Evolutionary conservation across 192 early-diverging fungal species (phyloP).

Genomic region (Rhizophagus clarus): DNA sequence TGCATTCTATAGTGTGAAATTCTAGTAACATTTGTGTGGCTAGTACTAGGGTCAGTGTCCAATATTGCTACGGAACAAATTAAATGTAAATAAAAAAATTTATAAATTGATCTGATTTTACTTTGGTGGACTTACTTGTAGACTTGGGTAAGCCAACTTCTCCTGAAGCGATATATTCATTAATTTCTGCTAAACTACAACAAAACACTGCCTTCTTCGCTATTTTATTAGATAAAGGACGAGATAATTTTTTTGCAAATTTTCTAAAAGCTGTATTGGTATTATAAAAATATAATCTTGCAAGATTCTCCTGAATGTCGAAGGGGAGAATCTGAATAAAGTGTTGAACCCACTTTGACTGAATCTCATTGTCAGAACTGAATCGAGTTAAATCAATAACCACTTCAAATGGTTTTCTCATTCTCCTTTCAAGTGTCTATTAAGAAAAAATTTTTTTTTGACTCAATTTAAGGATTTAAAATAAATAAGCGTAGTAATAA

Average conservation of each 20-base stretch:
- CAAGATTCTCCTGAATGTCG: constrained; percentile 63
- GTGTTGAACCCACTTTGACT: constrained; percentile 74
- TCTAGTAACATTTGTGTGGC: constrained; percentile 68
- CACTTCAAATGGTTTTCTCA: constrained; percentile 74
- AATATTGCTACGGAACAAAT: constrained; percentile 48
- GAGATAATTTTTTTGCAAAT: constrained; percentile 60
- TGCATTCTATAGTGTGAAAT: constrained; percentile 66
- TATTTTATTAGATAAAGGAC: constrained; percentile 53
- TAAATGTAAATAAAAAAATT: neutral
- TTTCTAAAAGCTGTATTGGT: constrained; percentile 78
- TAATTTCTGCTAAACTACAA: constrained; percentile 66
- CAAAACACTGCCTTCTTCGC: constrained; percentile 72
- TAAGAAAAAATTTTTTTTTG: neutral
- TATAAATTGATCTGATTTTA: neutral
- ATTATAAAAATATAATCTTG: constrained; percentile 79
- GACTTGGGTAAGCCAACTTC: constrained; percentile 79
- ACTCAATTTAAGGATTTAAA: too few relatives aligned
- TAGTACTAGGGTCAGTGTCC: constrained; percentile 69
- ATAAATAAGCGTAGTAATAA: neutral
- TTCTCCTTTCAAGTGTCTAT: constrained; percentile 63
- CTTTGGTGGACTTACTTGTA: constrained; percentile 44
- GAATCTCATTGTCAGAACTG: constrained; percentile 76
- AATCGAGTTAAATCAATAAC: constrained; percentile 84
- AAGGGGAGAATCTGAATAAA: constrained; percentile 73
- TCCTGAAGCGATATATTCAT: constrained; percentile 69